These are phyloP conservation scores for Globisporangium okanoganense DNA, from an alignment of 352 stramenopile genomes.

Conservation along the genomic window DNA sequence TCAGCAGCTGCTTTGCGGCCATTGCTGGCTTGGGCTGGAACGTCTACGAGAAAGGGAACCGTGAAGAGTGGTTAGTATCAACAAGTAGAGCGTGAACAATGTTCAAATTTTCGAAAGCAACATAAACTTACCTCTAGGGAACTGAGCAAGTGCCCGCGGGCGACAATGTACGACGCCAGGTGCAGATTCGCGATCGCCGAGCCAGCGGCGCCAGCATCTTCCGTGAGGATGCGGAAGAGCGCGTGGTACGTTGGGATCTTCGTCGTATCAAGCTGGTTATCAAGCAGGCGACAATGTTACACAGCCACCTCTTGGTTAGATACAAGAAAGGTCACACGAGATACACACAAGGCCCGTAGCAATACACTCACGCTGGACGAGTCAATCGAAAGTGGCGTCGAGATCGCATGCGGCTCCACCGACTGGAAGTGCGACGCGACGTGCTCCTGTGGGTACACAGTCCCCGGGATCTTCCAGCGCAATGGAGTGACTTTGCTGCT, in stretches of 20 bases:
- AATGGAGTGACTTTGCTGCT: constrained; percentile 20
- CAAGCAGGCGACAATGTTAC: neutral
- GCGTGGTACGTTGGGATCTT: constrained; percentile 71
- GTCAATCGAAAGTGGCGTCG: constrained; percentile 43
- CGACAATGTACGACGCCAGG: constrained; percentile 62
- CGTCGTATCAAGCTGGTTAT: constrained; percentile 35
- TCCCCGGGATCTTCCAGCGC: constrained; percentile 45
- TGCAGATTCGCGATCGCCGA: constrained; percentile 62
- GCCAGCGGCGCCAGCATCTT: constrained; percentile 65
- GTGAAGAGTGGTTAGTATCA: neutral
- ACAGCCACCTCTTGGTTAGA: neutral
- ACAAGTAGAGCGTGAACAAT: neutral
- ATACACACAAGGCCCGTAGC: neutral
- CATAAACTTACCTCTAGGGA: constrained; percentile 45
- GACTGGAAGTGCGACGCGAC: constrained; percentile 34
- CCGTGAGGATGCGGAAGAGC: constrained; percentile 66
- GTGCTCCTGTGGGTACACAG: constrained; percentile 53
- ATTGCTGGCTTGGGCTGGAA: constrained; percentile 69
- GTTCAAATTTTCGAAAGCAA: neutral
- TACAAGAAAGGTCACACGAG: neutral
- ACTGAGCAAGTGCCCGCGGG: constrained; percentile 48
- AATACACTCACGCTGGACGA: constrained; percentile 30
- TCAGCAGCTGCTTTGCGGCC: constrained; percentile 67
- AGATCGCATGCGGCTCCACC: constrained; percentile 40
- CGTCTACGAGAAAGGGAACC: constrained; percentile 21